Percentiles rank a stretch among this genome's conserved stretches.
Evolutionary conservation across 306 rosid genomes (phyloP).

Genomic region (Begonia peltatifolia): DNA sequence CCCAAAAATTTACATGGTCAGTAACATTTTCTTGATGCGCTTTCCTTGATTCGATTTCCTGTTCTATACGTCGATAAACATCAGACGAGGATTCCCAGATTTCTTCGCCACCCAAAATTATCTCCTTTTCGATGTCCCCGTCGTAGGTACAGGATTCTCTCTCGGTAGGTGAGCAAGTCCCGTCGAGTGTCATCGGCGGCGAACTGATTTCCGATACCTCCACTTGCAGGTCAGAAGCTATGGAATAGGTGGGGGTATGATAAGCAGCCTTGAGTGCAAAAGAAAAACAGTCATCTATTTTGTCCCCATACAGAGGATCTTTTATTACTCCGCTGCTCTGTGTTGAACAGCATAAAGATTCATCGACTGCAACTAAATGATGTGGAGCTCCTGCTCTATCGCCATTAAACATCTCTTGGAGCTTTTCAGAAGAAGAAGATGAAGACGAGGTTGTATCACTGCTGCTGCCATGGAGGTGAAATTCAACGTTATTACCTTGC

Average conservation of each 20-base stretch:
- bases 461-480: constrained; percentile 17
- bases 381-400: constrained; percentile 12
- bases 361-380: constrained; percentile 1
- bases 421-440: constrained; percentile 13
- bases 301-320: constrained; percentile 22
- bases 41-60: constrained; percentile 11
- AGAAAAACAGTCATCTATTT: constrained; percentile 19
- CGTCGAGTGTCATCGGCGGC: constrained; percentile 42
- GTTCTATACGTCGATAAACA: constrained; percentile 4
- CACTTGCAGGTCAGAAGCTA: constrained; percentile 91
- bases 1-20: constrained; percentile 1
- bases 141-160: constrained; percentile 38
- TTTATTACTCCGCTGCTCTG: constrained; percentile 6
- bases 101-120: constrained; percentile 27
- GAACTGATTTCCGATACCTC: constrained; percentile 85
- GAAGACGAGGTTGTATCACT: constrained; percentile 3
- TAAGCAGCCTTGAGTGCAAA: constrained; percentile 17
- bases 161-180: constrained; percentile 36
- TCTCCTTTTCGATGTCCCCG: constrained; percentile 45
- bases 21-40: not conserved
- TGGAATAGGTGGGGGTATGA: constrained; percentile 55
- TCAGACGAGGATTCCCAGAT: constrained; percentile 23
- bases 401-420: constrained; percentile 7
- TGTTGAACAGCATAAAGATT: constrained; percentile 11
- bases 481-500: constrained; percentile 13